Conservation (phyloP, 1,284 basidiomycete species). For the Apiotrichum montevideense region DNA sequence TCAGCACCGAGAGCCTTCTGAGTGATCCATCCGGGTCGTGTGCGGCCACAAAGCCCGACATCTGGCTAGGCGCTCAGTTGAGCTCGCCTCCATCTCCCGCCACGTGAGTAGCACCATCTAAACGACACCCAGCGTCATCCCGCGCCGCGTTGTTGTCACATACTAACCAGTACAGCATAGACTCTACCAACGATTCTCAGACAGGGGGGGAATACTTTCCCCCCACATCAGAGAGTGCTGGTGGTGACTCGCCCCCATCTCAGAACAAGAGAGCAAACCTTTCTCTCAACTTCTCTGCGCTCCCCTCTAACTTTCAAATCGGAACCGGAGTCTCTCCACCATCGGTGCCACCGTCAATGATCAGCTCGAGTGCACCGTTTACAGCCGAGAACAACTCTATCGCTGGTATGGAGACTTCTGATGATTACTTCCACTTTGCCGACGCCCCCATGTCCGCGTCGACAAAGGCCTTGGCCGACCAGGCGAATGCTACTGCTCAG, state of each 20-base stretch:
- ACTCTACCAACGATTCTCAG: slow-evolving; percentile 34
- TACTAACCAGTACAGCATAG: slow-evolving; percentile 23
- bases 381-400: slow-evolving; percentile 28
- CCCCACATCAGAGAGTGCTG: slow-evolving; percentile 27
- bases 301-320: slow-evolving; percentile 20
- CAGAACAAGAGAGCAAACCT: slow-evolving; percentile 29
- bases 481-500: neutral
- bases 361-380: slow-evolving; percentile 31
- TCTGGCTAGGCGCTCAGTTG: slow-evolving; percentile 25
- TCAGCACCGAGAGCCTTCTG: slow-evolving; percentile 12
- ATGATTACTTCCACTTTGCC: slow-evolving; percentile 41
- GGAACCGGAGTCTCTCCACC: slow-evolving; percentile 25
- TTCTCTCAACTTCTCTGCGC: slow-evolving; percentile 32
- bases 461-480: neutral
- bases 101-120: slow-evolving; percentile 26
- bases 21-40: slow-evolving; percentile 11
- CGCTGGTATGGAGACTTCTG: slow-evolving; percentile 17
- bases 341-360: slow-evolving; percentile 15
- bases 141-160: neutral
- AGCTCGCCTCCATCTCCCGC: slow-evolving; percentile 40
- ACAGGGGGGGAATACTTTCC: slow-evolving; percentile 39
- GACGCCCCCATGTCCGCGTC: slow-evolving; percentile 20
- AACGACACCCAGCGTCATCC: neutral
- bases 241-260: slow-evolving; percentile 17
- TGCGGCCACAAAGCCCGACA: slow-evolving; percentile 27